phyloP scores from a whole-genome alignment of 768 basidiomycete species.

The Cubamyces lactineus region DNA sequence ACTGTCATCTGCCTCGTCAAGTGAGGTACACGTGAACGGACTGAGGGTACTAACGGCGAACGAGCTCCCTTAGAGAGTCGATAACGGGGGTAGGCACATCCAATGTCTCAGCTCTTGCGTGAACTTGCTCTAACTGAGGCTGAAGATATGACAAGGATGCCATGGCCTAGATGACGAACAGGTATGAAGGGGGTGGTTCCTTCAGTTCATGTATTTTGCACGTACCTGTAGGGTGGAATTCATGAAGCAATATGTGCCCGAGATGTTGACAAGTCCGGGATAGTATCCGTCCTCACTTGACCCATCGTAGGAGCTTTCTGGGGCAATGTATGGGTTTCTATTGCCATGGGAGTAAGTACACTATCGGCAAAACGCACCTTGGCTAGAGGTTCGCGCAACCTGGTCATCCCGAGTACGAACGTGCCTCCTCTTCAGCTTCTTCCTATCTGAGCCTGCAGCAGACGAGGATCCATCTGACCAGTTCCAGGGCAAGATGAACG shows the following conservation, averaged over 20 bases:
- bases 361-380: conserved; percentile 10
- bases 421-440: conserved; percentile 53
- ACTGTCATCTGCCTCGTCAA: conserved; percentile 43
- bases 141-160: conserved; percentile 85
- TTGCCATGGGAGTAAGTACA: neutral
- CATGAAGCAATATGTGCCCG: conserved; percentile 97
- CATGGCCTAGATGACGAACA: conserved; percentile 62
- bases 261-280: conserved; percentile 93
- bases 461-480: conserved; percentile 45
- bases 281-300: conserved; percentile 53
- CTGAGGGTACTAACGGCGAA: conserved; percentile 55
- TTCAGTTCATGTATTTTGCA: neutral
- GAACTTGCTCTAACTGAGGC: conserved; percentile 76
- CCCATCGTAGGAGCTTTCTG: conserved; percentile 22
- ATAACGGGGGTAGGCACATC: conserved; percentile 88
- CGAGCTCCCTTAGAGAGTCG: conserved; percentile 73
- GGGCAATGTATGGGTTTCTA: neutral
- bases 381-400: conserved; percentile 39
- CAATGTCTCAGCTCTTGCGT: conserved; percentile 72
- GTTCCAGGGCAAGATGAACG: conserved; percentile 63
- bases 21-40: conserved; percentile 9
- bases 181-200: neutral
- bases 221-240: conserved; percentile 90
- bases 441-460: conserved; percentile 29
- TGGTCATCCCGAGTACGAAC: conserved; percentile 61